These are phyloP conservation scores for Didymella lethalis DNA, from an alignment of 2,329 filamentous ascomycete species.

Conservation along the genomic window DNA sequence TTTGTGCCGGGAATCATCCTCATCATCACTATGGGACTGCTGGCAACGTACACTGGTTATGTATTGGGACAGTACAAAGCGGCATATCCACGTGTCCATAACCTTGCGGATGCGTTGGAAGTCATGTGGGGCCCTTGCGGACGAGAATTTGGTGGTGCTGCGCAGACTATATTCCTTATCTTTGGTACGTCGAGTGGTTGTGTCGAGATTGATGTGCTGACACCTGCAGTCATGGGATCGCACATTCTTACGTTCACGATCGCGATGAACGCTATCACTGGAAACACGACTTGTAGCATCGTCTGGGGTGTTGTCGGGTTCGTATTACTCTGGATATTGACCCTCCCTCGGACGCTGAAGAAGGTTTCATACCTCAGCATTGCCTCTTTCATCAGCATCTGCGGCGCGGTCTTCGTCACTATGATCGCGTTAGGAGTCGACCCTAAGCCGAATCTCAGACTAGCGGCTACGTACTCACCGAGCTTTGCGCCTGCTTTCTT, in stretches of 20 bases:
- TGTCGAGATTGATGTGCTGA: neutral
- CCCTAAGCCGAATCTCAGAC: slow-evolving; percentile 37
- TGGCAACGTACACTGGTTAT: slow-evolving; percentile 67
- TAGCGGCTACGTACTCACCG: slow-evolving; percentile 27
- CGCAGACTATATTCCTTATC: slow-evolving; percentile 69
- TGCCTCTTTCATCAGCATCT: slow-evolving; percentile 69
- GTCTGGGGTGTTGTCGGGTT: slow-evolving; percentile 69
- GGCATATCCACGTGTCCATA: slow-evolving; percentile 58
- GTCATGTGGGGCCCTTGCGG: slow-evolving; percentile 67
- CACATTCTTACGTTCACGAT: slow-evolving; percentile 74
- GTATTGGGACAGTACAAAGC: slow-evolving; percentile 66
- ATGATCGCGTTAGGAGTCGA: slow-evolving; percentile 69
- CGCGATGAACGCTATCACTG: slow-evolving; percentile 69
- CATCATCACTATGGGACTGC: slow-evolving; percentile 60
- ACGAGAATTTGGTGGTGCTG: slow-evolving; percentile 68
- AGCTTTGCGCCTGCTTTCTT: slow-evolving; percentile 31
- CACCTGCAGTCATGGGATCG: slow-evolving; percentile 55
- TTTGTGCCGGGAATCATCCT: slow-evolving; percentile 63
- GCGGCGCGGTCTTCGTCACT: slow-evolving; percentile 68
- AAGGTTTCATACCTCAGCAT: slow-evolving; percentile 70
- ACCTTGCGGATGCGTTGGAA: slow-evolving; percentile 68
- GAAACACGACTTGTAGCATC: slow-evolving; percentile 68
- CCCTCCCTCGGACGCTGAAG: slow-evolving; percentile 67
- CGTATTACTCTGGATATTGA: slow-evolving; percentile 66
- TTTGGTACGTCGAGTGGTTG: slow-evolving; percentile 61